These are phyloP conservation scores for Entomortierella parvispora DNA, from an alignment of 192 early-diverging fungal species.

Conservation along the genomic window DNA sequence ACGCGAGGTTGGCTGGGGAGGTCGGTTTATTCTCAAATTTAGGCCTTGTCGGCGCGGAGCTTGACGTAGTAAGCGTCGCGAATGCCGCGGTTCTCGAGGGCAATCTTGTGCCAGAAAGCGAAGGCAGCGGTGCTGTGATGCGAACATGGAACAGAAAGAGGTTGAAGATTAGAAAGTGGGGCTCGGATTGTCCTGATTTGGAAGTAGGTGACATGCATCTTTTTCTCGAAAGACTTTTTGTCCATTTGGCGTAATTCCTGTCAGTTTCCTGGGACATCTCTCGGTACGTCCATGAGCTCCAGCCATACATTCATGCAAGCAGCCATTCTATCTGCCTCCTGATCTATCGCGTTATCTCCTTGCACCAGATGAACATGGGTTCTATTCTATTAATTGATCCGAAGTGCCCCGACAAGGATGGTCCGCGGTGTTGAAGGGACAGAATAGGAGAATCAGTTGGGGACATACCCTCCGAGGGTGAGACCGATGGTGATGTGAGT, in stretches of 20 bases:
- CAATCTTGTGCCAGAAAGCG: constrained; percentile 39
- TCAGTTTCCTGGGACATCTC: no score
- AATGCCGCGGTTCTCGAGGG: constrained; percentile 8
- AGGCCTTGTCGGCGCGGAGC: constrained; percentile 24
- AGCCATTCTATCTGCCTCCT: no score
- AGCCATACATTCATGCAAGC: no score
- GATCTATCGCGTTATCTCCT: no score
- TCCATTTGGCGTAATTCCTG: no score
- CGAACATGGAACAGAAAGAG: neutral
- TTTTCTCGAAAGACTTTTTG: no score
- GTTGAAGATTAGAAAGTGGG: neutral
- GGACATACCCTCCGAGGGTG: constrained; percentile 36
- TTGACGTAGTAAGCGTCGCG: constrained; percentile 32
- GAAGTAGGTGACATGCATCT: no score
- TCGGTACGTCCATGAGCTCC: no score
- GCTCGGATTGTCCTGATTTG: neutral
- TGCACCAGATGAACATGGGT: no score
- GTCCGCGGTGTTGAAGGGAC: neutral
- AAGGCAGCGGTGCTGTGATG: constrained; percentile 26
- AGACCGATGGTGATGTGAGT: constrained; percentile 31
- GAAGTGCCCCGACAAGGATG: neutral
- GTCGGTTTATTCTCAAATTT: constrained; percentile 4
- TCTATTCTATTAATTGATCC: no score
- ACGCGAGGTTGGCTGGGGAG: no score
- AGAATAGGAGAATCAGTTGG: neutral